Evolutionary conservation across 257 asterid genomes (phyloP).

Genomic region (Scutellaria barbata): DNA sequence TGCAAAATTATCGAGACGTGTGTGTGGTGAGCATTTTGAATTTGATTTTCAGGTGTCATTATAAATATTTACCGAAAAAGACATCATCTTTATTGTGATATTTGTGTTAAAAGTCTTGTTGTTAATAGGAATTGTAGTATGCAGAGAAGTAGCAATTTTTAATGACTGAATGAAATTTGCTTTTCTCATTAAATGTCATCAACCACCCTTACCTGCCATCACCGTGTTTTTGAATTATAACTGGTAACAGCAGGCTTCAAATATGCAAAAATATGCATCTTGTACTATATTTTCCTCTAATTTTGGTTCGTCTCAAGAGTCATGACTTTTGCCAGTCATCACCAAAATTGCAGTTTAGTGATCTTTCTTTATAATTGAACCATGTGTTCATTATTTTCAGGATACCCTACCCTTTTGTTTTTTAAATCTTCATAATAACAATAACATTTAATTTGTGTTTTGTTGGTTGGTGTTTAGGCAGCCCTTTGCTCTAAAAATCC

Average conservation of each 20-base stretch:
- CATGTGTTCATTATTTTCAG: constrained; percentile 14
- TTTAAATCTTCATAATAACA: constrained; percentile 14
- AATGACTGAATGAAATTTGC: constrained; percentile 10
- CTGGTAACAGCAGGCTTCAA: constrained; percentile 2
- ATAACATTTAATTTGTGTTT: background rate
- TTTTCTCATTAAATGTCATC: background rate
- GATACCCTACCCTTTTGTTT: background rate
- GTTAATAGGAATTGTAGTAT: background rate
- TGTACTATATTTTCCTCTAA: background rate
- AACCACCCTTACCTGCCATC: constrained; percentile 27
- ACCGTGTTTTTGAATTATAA: constrained; percentile 18
- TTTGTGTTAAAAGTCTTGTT: constrained; percentile 26
- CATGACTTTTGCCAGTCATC: constrained; percentile 10
- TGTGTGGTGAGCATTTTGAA: constrained; percentile 76
- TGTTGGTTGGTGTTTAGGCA: constrained; percentile 15
- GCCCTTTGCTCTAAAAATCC: constrained; percentile 13
- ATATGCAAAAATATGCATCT: constrained; percentile 16
- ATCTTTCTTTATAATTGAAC: constrained; percentile 17
- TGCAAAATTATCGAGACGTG: constrained; percentile 93
- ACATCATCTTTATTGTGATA: constrained; percentile 24
- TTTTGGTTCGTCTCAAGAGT: constrained; percentile 19
- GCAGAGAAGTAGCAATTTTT: constrained; percentile 24
- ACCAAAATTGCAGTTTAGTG: background rate
- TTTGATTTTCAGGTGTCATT: constrained; percentile 18
- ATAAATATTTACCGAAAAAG: constrained; percentile 5